phyloP scores from a whole-genome alignment of 495 filamentous ascomycete species.

The Penicillium angulare region DNA sequence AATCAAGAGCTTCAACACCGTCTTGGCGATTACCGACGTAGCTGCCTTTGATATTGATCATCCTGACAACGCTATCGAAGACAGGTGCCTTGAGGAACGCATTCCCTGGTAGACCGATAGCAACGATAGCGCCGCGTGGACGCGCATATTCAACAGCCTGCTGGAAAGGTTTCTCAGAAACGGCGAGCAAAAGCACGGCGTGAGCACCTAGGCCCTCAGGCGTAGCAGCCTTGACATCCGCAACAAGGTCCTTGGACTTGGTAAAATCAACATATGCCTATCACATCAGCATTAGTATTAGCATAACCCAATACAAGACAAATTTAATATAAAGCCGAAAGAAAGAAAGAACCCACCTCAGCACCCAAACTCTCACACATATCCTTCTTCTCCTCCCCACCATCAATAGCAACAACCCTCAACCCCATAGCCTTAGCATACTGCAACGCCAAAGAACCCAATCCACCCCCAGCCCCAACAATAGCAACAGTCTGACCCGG shows the following conservation, averaged over 20 bases:
- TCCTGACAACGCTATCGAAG: slow-evolving; percentile 79
- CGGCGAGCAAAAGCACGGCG: slow-evolving; percentile 82
- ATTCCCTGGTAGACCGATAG: slow-evolving; percentile 78
- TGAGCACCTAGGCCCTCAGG: slow-evolving; percentile 80
- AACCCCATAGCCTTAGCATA: slow-evolving; percentile 91
- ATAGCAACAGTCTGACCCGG: slow-evolving; percentile 82
- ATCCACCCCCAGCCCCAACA: slow-evolving; percentile 87
- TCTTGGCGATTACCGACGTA: slow-evolving; percentile 92
- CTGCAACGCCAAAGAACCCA: slow-evolving; percentile 78
- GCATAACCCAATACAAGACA: too few relatives aligned
- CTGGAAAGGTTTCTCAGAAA: slow-evolving; percentile 88
- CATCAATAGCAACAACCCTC: slow-evolving; percentile 71
- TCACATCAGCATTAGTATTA: slow-evolving; percentile 3
- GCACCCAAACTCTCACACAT: slow-evolving; percentile 68
- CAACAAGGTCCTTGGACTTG: slow-evolving; percentile 69
- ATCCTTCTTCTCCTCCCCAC: slow-evolving; percentile 72
- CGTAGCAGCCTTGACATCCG: slow-evolving; percentile 75
- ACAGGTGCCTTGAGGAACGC: slow-evolving; percentile 81
- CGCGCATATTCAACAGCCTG: slow-evolving; percentile 86
- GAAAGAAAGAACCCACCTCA: slow-evolving; percentile 14
- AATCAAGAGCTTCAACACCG: slow-evolving; percentile 80
- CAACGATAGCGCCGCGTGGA: slow-evolving; percentile 73
- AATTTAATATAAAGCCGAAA: background rate
- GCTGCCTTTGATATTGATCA: slow-evolving; percentile 90
- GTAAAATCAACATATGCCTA: slow-evolving; percentile 74